These are phyloP conservation scores for Capsella rubella DNA, from an alignment of 441 rosid species.

Conservation along the genomic window DNA sequence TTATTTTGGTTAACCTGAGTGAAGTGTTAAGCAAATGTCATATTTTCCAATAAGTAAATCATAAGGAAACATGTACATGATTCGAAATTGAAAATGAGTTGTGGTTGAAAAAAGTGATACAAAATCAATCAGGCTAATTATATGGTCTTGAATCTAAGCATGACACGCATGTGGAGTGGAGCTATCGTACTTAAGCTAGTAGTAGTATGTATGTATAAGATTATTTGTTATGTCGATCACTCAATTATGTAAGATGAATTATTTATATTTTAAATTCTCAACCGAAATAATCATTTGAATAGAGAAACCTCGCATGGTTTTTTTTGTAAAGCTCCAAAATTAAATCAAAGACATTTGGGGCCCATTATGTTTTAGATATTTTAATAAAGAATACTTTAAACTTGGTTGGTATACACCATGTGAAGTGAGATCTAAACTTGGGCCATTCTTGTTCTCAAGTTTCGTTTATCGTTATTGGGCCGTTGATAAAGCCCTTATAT, in stretches of 20 bases:
- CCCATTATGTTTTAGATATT: slow-evolving; percentile 6
- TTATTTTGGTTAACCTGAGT: neutral
- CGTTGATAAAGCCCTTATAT: slow-evolving; percentile 16
- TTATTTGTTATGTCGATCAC: slow-evolving; percentile 9
- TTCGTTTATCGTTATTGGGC: neutral
- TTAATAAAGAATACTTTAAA: neutral
- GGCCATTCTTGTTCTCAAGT: neutral
- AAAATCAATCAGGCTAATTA: slow-evolving; percentile 24
- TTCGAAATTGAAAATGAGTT: slow-evolving; percentile 7
- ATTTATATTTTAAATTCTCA: slow-evolving; percentile 9
- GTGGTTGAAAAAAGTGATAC: slow-evolving; percentile 18
- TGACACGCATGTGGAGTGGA: slow-evolving; percentile 36
- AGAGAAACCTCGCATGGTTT: slow-evolving; percentile 7
- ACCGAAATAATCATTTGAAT: slow-evolving; percentile 19
- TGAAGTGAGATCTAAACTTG: slow-evolving; percentile 9
- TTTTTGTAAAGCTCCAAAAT: slow-evolving; percentile 24
- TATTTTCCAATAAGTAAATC: neutral
- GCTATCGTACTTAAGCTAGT: slow-evolving; percentile 30
- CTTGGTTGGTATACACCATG: neutral
- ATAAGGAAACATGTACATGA: neutral
- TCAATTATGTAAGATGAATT: slow-evolving; percentile 31
- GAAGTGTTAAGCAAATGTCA: neutral
- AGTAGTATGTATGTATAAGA: neutral
- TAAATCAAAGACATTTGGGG: slow-evolving; percentile 8
- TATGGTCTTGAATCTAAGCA: slow-evolving; percentile 18